phyloP scores from a whole-genome alignment of 352 stramenopile species.

The Globisporangium carolinianum region DNA sequence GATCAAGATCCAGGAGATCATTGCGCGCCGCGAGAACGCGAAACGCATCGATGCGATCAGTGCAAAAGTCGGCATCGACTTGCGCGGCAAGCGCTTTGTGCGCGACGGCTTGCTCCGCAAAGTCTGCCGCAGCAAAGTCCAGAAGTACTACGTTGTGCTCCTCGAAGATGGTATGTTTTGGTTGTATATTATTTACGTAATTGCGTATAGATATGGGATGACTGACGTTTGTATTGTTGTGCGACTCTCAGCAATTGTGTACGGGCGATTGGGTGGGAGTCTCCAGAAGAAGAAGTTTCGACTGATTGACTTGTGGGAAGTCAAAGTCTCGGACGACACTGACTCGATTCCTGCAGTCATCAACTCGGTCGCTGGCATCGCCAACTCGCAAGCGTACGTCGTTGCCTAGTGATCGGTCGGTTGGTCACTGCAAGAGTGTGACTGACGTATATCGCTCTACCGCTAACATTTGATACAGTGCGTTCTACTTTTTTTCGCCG shows the following conservation, averaged over 20 bases:
- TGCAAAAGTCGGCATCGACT: conserved; percentile 58
- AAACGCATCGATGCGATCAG: conserved; percentile 55
- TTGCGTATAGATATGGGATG: neutral
- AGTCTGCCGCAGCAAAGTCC: conserved; percentile 78
- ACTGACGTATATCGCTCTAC: no score
- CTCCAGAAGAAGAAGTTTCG: conserved; percentile 82
- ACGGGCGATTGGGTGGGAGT: conserved; percentile 43
- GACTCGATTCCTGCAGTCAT: conserved; percentile 67
- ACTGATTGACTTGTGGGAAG: conserved; percentile 72
- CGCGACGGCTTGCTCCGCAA: conserved; percentile 79
- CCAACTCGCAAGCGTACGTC: conserved; percentile 59
- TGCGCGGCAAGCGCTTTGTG: conserved; percentile 57
- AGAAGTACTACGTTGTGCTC: conserved; percentile 81
- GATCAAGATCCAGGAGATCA: conserved; percentile 78
- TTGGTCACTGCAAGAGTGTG: no score
- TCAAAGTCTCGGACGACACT: conserved; percentile 64
- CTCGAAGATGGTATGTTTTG: conserved; percentile 65
- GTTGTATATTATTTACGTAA: no score
- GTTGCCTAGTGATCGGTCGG: neutral
- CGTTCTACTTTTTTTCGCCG: conserved; percentile 82
- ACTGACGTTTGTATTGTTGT: neutral
- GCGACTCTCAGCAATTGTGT: conserved; percentile 47
- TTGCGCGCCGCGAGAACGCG: conserved; percentile 57
- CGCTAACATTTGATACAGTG: conserved; percentile 19
- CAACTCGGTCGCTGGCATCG: conserved; percentile 30